phyloP scores from a whole-genome alignment of 768 basidiomycete genomes.

The Trametes gibbosa region DNA sequence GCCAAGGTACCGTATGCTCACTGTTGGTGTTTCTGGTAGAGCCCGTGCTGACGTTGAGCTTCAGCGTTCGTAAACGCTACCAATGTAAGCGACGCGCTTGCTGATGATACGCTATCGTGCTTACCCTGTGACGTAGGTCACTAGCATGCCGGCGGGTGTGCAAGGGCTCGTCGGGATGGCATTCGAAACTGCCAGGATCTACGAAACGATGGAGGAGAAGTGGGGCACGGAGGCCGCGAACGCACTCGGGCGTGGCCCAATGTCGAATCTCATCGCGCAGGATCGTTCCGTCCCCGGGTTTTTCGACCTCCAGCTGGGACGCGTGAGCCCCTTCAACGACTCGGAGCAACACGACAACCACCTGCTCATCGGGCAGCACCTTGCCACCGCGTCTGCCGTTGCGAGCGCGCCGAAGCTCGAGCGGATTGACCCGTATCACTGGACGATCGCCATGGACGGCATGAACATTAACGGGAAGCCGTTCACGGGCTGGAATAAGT shows the following conservation, averaged over 20 bases:
- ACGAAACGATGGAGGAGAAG: constrained; percentile 26
- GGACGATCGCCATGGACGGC: constrained; percentile 31
- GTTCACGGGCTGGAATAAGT: constrained; percentile 40
- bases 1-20: constrained; percentile 53
- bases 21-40: neutral
- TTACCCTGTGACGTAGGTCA: neutral
- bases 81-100: neutral
- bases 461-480: constrained; percentile 53
- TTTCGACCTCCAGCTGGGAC: constrained; percentile 26
- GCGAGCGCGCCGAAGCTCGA: constrained; percentile 19
- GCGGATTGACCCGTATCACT: constrained; percentile 35
- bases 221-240: constrained; percentile 12
- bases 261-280: constrained; percentile 24
- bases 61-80: constrained; percentile 45
- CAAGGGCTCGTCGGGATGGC: constrained; percentile 73
- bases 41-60: constrained; percentile 17
- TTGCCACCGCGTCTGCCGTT: constrained; percentile 11
- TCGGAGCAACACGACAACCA: constrained; percentile 25
- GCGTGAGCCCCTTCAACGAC: constrained; percentile 9
- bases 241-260: constrained; percentile 17
- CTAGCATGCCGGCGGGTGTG: constrained; percentile 47
- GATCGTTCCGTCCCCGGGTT: constrained; percentile 21
- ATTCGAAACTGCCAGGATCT: constrained; percentile 73
- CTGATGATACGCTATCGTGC: neutral
- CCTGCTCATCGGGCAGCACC: constrained; percentile 28